Evolutionary conservation across 352 stramenopile genomes (phyloP), one percentile per base, ranked within the genome.

Genomic region (Phytopythium delawarense): DNA sequence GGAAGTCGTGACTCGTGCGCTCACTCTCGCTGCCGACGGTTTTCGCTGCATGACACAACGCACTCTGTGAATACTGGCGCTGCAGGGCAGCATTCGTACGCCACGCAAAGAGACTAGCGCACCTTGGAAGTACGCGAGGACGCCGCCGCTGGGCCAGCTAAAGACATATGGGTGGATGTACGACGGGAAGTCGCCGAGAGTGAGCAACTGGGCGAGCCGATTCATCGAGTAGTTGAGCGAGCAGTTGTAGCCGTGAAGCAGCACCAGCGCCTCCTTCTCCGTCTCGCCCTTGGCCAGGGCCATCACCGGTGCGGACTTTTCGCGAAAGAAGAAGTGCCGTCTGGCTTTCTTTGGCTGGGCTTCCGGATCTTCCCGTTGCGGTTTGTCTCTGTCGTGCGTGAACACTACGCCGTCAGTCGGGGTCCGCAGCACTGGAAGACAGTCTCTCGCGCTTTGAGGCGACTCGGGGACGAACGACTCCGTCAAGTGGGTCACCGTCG

Each of bases 101-200:
- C 12, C 4, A 46, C 7, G 20, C 21, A 78, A 21, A 9, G 40
- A 46, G 40, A n/a, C 40, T 18, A 46, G 40, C 42, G 4, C 12
- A 48, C 75, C 75, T 78, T 79, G 78, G 40, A 78, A 88, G 54
- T 88, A 91, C 9, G 79, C 75, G 13, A 91, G 63, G 0, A 72
- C 69, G 25, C 79, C 78, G 32, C 76, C 82, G 32, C 75, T 92
- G 0, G 82, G 78, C 82, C 82, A 92, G 54, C 80, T 89, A 44
- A 92, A 92, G 2, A 92, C 70, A 51, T 82, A 89, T 32, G 82
- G 82, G 37, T 92, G 82, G 59, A 92, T 84, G 23, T 71, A 71
- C 0, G 76, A 71, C 0, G 82, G 82, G 45, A 92, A 92, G 35
- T 89, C 77, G 4, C 80, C 82, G 7, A 88, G 72, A 0, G 82